phyloP scores from a whole-genome alignment of 345 rosid genomes.

The Luvunga scandens region DNA sequence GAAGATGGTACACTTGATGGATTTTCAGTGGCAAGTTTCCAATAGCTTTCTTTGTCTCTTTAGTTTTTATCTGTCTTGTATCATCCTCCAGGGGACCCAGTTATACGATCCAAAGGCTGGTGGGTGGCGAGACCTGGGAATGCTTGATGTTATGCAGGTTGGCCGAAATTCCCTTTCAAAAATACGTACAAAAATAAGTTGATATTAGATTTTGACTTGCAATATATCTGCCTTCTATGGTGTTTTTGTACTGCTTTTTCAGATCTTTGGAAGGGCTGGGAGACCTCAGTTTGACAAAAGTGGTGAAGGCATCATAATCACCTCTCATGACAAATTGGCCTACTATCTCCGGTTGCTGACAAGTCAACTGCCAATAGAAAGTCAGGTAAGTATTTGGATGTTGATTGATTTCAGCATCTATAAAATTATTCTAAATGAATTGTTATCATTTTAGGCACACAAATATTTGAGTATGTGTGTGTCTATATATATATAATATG shows the following conservation, averaged over 20 bases:
- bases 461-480: neutral
- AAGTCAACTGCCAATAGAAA: constrained; percentile 96
- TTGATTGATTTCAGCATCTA: constrained; percentile 14
- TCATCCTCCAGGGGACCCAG: constrained; percentile 77
- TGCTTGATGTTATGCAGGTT: constrained; percentile 99
- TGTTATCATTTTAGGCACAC: neutral
- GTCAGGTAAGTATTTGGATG: constrained; percentile 62
- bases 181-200: neutral
- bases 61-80: constrained; percentile 20
- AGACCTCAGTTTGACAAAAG: constrained; percentile 99
- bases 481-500: no score
- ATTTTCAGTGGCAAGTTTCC: neutral
- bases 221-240: neutral
- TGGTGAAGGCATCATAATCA: constrained; percentile 97
- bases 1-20: neutral
- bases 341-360: constrained; percentile 89
- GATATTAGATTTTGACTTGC: neutral
- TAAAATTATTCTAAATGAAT: neutral
- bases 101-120: constrained; percentile 98
- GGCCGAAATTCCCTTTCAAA: constrained; percentile 4
- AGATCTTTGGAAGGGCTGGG: constrained; percentile 99
- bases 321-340: constrained; percentile 91
- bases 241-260: constrained; percentile 19
- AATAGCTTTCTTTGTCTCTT: constrained; percentile 7
- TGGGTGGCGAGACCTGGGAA: constrained; percentile 97